phyloP scores from a whole-genome alignment of 176 grass and related monocot genomes.

The Aegilops tauschii region DNA sequence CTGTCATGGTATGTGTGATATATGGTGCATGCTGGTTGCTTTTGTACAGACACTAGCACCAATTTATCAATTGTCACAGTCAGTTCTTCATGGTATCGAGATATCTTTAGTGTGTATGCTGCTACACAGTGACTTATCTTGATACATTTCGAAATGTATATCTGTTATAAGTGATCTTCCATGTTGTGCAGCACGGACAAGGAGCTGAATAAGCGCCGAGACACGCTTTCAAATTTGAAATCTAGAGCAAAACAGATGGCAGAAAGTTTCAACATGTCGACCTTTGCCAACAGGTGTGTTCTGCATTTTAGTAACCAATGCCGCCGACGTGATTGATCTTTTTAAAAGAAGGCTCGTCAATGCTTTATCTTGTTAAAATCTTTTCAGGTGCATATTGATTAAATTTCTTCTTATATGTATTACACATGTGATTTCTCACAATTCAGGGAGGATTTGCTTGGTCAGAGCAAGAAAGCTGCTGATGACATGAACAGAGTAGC shows the following conservation, averaged over 20 bases:
- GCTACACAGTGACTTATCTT: neutral
- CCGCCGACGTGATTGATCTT: neutral
- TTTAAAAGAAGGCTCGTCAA: neutral
- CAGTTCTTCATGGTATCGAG: neutral
- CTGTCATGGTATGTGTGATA: neutral
- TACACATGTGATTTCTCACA: neutral
- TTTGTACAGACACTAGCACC: neutral
- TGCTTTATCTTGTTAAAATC: neutral
- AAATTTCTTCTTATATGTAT: neutral
- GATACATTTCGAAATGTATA: neutral
- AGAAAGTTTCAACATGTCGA: conserved; percentile 59
- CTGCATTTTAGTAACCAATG: neutral
- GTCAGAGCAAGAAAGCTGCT: conserved; percentile 42
- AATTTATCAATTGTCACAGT: neutral
- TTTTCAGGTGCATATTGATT: neutral
- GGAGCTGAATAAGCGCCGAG: conserved; percentile 62
- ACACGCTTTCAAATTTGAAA: conserved; percentile 56
- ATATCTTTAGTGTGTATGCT: neutral
- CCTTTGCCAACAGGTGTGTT: conserved; percentile 63
- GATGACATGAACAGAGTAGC: conserved; percentile 56
- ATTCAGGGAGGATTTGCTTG: conserved; percentile 71
- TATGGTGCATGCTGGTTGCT: neutral
- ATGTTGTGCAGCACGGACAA: conserved; percentile 58
- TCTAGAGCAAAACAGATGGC: conserved; percentile 67
- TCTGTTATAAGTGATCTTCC: neutral